Base-by-base conservation (phyloP, 1,284 basidiomycete species). In the Heterobasidion annosum region DNA sequence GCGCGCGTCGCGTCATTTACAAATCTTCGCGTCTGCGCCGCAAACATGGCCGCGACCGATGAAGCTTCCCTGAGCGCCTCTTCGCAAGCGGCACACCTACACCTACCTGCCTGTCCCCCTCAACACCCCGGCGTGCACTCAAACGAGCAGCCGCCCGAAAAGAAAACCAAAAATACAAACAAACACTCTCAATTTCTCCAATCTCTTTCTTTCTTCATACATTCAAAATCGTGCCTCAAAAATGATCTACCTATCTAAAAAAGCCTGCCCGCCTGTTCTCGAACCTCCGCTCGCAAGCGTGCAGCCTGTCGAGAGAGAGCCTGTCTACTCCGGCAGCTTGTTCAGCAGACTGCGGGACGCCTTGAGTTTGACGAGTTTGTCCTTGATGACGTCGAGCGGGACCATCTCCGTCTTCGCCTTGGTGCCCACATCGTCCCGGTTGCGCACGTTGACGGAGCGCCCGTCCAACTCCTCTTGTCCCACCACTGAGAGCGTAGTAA, bases 401-500 rank as follows among this genome's bases (percentile, higher is more conserved):
- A 88, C 74, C 67, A 83, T 83, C 10, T 13, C 79, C 9, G 79
- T 78, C 67, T 83, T 82, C 10, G 81, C 75, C 68, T 94, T 93
- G 51, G 78, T 85, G n/a, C 88, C 91, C 18, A 88, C 83, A 62
- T 96, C 92, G 67, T 98, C 94, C 42, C 94, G 83, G 70, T 98
- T 98, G 57, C 96, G 83, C 34, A 98, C 86, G 67, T 99, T 99
- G 65, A 99, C 95, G 3, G 93, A 91, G 52, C 80, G 77, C 47
- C 78, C 77, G 59, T 93, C 84, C 56, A 90, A 73, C 72, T 99
- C 97, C 61, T 93, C 89, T 67, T 96, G 87, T 33, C 97, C 97
- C 49, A 98, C 96, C 57, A 99, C 94, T 93, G 56, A 43, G 56
- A 10, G 49, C 18, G 25, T 25, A 25, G 25, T 25, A 4, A 25